Evolutionary conservation across 805 yeast genomes (phyloP).

Genomic region (Ogataea minuta): DNA sequence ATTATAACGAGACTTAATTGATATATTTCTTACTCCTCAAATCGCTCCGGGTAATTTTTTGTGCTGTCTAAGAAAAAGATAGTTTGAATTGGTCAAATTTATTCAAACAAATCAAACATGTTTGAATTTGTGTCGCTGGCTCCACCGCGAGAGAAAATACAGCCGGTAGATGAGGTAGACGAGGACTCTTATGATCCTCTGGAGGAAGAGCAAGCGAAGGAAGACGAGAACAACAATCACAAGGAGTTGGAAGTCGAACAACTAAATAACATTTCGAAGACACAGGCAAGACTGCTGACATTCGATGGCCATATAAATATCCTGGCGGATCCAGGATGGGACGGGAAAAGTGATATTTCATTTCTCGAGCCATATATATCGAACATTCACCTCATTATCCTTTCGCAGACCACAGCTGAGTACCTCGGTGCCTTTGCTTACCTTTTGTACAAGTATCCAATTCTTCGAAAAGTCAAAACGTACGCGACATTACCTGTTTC

Average conservation of each 20-base stretch:
- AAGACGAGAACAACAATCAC: constrained; percentile 7
- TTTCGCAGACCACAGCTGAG: constrained; percentile 85
- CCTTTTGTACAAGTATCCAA: constrained; percentile 57
- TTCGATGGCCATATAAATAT: constrained; percentile 56
- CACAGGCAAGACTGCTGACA: constrained; percentile 42
- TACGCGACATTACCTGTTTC: constrained; percentile 90
- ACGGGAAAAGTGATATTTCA: constrained; percentile 45
- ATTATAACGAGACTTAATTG: constrained; percentile 15
- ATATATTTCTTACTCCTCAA: constrained; percentile 8
- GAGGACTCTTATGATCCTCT: constrained; percentile 18
- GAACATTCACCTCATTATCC: constrained; percentile 61
- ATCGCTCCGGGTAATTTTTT: constrained; percentile 7
- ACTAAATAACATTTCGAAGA: constrained; percentile 9
- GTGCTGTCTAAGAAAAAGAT: neutral
- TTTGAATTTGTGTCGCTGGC: constrained; percentile 25
- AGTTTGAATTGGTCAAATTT: too few relatives aligned
- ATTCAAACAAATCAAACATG: constrained; percentile 12
- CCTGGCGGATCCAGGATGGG: constrained; percentile 77
- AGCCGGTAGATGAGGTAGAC: constrained; percentile 14
- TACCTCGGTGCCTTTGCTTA: constrained; percentile 78
- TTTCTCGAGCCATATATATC: constrained; percentile 43
- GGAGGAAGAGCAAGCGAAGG: constrained; percentile 11
- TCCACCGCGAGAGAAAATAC: constrained; percentile 13
- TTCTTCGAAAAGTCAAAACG: constrained; percentile 64
- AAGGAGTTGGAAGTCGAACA: neutral